Percentiles rank a stretch among this genome's conserved stretches.
These are phyloP conservation scores for Cladophialophora yegresii DNA, from an alignment of 2,329 filamentous ascomycete genomes.

Conservation along the genomic window DNA sequence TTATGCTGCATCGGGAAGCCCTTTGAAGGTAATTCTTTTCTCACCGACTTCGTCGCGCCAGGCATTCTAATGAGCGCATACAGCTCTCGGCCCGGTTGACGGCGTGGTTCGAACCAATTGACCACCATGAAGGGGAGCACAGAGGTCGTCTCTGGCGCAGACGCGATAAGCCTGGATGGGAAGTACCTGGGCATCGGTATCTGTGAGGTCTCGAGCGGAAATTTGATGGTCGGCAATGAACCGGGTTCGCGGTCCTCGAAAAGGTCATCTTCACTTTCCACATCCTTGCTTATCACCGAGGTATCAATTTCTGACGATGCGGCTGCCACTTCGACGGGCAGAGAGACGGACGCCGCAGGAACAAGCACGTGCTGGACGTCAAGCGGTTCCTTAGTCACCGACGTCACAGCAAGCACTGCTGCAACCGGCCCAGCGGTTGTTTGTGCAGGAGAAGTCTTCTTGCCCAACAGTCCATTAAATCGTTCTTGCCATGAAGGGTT, in stretches of 20 bases:
- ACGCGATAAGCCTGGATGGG: background rate
- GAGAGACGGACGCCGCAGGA: constrained; percentile 31
- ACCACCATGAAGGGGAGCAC: constrained; percentile 27
- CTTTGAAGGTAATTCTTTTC: constrained; percentile 33
- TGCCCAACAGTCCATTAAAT: constrained; percentile 77
- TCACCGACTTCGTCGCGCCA: constrained; percentile 27
- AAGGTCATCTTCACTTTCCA: constrained; percentile 76
- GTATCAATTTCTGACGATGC: constrained; percentile 2
- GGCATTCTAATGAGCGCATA: constrained; percentile 34
- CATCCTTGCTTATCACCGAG: constrained; percentile 62
- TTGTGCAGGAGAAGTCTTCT: constrained; percentile 53
- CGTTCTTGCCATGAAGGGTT: constrained; percentile 49
- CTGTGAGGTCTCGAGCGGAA: constrained; percentile 51
- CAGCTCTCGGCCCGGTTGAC: constrained; percentile 26
- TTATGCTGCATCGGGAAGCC: constrained; percentile 11
- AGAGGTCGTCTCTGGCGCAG: constrained; percentile 21
- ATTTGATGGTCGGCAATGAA: constrained; percentile 68
- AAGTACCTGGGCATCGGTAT: constrained; percentile 3
- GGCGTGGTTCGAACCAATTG: constrained; percentile 27
- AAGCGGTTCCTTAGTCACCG: constrained; percentile 66
- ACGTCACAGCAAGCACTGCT: constrained; percentile 57
- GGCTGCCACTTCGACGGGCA: constrained; percentile 19
- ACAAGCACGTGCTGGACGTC: constrained; percentile 51
- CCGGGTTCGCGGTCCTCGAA: constrained; percentile 81
- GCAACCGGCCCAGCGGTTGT: constrained; percentile 16